Evolutionary conservation across 345 rosid species (phyloP).

Genomic region (Abelmoschus esculentus): DNA sequence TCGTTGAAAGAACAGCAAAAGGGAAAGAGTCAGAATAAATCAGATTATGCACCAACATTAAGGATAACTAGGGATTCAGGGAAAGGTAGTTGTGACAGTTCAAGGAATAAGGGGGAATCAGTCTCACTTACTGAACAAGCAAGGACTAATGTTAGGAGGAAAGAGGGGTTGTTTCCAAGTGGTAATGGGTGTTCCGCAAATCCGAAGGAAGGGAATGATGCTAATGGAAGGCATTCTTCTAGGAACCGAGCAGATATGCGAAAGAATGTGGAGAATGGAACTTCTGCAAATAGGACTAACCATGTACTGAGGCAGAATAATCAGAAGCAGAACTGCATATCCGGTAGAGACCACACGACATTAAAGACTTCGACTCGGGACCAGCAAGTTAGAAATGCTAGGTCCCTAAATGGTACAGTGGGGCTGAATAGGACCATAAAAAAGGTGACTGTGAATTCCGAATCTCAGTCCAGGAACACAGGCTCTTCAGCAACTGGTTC

Average conservation of each 20-base stretch:
- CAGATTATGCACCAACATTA: conserved; percentile 17
- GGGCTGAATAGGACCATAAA: conserved; percentile 26
- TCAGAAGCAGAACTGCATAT: conserved; percentile 60
- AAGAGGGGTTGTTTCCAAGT: conserved; percentile 29
- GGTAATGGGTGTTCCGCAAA: conserved; percentile 25
- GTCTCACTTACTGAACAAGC: conserved; percentile 32
- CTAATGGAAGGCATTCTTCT: conserved; percentile 23
- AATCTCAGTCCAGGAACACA: conserved; percentile 30
- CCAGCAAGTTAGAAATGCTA: conserved; percentile 31
- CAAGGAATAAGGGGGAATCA: conserved; percentile 38
- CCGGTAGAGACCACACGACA: conserved; percentile 26
- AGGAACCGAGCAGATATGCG: conserved; percentile 32
- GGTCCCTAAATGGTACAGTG: conserved; percentile 24
- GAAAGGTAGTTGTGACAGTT: conserved; percentile 29
- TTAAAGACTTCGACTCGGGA: conserved; percentile 29
- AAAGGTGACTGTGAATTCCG: conserved; percentile 20
- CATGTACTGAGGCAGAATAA: conserved; percentile 50
- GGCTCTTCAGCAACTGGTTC: conserved; percentile 14
- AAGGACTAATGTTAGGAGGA: conserved; percentile 36
- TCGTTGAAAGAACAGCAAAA: conserved; percentile 26
- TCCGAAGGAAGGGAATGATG: conserved; percentile 42
- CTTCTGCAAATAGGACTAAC: conserved; percentile 23
- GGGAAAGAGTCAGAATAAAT: conserved; percentile 27
- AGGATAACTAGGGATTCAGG: conserved; percentile 20
- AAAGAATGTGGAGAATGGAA: conserved; percentile 33